These are phyloP conservation scores for Pseudogymnoascus pannorum DNA, from an alignment of 2,329 filamentous ascomycete genomes.

Conservation along the genomic window DNA sequence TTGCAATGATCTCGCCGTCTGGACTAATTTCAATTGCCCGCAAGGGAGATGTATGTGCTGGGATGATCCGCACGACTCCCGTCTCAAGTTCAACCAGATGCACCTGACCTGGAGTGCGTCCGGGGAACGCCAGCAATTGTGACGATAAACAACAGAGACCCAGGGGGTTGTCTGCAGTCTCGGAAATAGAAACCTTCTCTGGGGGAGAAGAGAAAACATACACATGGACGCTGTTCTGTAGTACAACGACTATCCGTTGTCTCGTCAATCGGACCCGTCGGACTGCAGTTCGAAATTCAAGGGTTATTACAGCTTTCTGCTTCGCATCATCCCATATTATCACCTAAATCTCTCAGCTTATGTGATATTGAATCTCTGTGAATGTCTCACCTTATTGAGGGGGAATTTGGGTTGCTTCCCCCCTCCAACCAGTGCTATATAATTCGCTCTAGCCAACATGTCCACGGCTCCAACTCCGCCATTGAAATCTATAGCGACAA, in stretches of 20 bases:
- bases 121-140: slow-evolving; percentile 73
- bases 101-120: slow-evolving; percentile 80
- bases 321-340: slow-evolving; percentile 89
- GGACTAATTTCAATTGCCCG: slow-evolving; percentile 72
- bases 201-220: slow-evolving; percentile 72
- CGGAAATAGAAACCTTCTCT: slow-evolving; percentile 64
- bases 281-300: slow-evolving; percentile 75
- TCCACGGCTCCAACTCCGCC: slow-evolving; percentile 75
- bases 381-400: slow-evolving; percentile 62
- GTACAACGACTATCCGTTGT: slow-evolving; percentile 69
- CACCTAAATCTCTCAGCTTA: slow-evolving; percentile 39
- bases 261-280: slow-evolving; percentile 71
- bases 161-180: slow-evolving; percentile 76
- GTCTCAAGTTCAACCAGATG: slow-evolving; percentile 75
- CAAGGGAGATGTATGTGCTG: slow-evolving; percentile 74
- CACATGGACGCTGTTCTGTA: slow-evolving; percentile 74
- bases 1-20: slow-evolving; percentile 76
- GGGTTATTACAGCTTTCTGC: slow-evolving; percentile 63
- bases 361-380: not conserved
- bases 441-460: slow-evolving; percentile 83
- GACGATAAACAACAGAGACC: slow-evolving; percentile 74
- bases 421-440: slow-evolving; percentile 82
- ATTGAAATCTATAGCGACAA: slow-evolving; percentile 54
- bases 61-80: slow-evolving; percentile 85
- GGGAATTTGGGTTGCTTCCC: slow-evolving; percentile 79